Conservation (phyloP, 495 filamentous ascomycete genomes). For the Chaetomium fimeti region DNA sequence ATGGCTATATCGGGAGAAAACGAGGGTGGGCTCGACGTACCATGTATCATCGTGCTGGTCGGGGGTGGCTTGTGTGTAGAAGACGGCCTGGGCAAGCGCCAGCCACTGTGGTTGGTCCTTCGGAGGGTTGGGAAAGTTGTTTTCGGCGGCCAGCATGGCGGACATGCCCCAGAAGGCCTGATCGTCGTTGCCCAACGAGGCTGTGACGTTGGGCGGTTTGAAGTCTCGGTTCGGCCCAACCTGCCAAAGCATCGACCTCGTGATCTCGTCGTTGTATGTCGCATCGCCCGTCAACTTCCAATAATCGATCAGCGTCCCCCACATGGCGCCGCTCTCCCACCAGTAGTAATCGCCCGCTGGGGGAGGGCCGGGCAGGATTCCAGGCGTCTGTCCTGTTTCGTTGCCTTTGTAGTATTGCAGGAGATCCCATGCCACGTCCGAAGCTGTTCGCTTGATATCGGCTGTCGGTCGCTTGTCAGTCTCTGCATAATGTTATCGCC, state of each 20-base stretch:
- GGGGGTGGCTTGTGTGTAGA: conserved; percentile 62
- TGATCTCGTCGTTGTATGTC: conserved; percentile 63
- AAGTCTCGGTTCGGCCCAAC: conserved; percentile 65
- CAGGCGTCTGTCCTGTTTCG: conserved; percentile 58
- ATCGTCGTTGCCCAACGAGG: conserved; percentile 81
- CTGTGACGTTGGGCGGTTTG: conserved; percentile 68
- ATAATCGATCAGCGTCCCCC: conserved; percentile 73
- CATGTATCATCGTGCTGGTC: conserved; percentile 64
- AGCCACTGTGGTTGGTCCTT: conserved; percentile 63
- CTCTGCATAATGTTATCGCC: not conserved
- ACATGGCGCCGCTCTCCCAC: conserved; percentile 75
- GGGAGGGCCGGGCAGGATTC: conserved; percentile 60
- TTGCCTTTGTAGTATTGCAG: conserved; percentile 66
- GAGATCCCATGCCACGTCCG: conserved; percentile 55
- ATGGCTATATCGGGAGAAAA: not conserved
- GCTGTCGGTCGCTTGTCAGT: conserved; percentile 17
- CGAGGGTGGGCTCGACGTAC: not conserved
- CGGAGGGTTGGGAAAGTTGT: conserved; percentile 64
- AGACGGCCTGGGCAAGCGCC: conserved; percentile 73
- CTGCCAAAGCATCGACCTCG: conserved; percentile 65
- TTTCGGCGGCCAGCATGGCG: conserved; percentile 71
- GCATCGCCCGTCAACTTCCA: conserved; percentile 72
- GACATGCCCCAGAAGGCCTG: conserved; percentile 76
- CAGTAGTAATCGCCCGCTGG: conserved; percentile 54
- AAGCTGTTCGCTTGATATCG: conserved; percentile 35